These are phyloP conservation scores for Lasiosphaeria ovina DNA, from an alignment of 495 filamentous ascomycete genomes.

Conservation along the genomic window DNA sequence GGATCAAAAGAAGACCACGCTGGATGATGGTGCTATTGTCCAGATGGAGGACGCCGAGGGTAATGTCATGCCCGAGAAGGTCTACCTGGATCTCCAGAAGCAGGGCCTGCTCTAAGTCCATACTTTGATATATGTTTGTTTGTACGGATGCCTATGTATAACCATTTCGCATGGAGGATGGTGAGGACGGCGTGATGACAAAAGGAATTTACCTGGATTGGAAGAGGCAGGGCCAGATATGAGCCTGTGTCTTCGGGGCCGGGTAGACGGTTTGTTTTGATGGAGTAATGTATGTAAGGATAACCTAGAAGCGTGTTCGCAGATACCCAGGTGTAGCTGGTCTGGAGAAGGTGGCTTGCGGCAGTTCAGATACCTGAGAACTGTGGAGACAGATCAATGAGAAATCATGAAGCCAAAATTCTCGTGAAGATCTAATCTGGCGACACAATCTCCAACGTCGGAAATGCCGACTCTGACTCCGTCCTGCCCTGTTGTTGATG, in stretches of 20 bases:
- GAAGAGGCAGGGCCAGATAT: too few relatives aligned
- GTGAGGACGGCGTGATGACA: background rate
- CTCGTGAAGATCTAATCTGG: too few relatives aligned
- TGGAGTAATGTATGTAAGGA: constrained; percentile 8
- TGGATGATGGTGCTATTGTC: constrained; percentile 75
- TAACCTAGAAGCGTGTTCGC: background rate
- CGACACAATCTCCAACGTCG: too few relatives aligned
- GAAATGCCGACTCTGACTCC: too few relatives aligned
- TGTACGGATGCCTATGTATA: background rate
- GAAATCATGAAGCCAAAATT: too few relatives aligned
- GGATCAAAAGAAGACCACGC: constrained; percentile 76
- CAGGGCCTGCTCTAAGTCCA: constrained; percentile 60
- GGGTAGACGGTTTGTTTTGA: background rate
- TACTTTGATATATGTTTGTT: too few relatives aligned
- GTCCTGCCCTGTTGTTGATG: too few relatives aligned
- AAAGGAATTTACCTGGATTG: background rate
- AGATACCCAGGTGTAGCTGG: constrained; percentile 19
- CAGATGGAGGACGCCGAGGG: constrained; percentile 98
- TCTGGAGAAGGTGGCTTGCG: background rate
- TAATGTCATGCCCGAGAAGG: constrained; percentile 98
- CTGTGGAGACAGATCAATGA: background rate
- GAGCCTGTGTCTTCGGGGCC: too few relatives aligned
- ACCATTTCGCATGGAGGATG: background rate
- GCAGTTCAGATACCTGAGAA: background rate
- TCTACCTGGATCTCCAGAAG: constrained; percentile 83